Evolutionary conservation across 805 yeast species (phyloP), one percentile per base, ranked within the genome.

Genomic region (Yarrowia hollandica): DNA sequence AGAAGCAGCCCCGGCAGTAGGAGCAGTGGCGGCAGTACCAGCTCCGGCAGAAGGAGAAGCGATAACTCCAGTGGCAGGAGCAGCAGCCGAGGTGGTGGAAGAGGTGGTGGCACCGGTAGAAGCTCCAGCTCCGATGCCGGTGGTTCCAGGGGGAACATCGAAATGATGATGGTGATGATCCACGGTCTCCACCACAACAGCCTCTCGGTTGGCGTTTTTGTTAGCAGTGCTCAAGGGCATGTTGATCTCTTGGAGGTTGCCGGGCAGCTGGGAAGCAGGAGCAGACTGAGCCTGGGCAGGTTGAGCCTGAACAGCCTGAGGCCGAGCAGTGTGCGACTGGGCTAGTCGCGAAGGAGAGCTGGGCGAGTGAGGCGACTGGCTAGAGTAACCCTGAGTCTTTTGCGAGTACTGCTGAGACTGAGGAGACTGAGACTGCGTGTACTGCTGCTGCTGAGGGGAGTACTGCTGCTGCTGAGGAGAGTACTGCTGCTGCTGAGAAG

Each of bases 201-300:
- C 48, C 3, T 25, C 48, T 0, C 35, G 35, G 33, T 44, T 44
- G 25, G 52, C 12, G 52, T 44, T 41, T 22, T 26, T 41, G 48
- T 41, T 41, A 4, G 48, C 30, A 3, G 33, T 5, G 16, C 34
- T 19, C 35, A 44, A 25, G 19, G 52, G 52, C 35, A 44, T 44
- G 52, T 44, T 44, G 11, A 44, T 30, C 23, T 44, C 52, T n/a
- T 44, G 52, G 10, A 44, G 16, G 23, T 30, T 28, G n/a, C 52
- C 52, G 9, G 52, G 52, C 5, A 44, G 35, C 9, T 41, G 33
- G 9, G 16, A 4, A 9, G 42, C 14, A 14, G 18, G 28, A 11
- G n/a, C 15, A 22, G 42, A 14, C 9, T 25, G 10, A 10, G 6
- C 28, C 6, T 6, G 9, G 6, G 9, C 28, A 10, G 6, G 10